Base-by-base conservation (phyloP, 1,139 yeast species). In the Pichia sp. region DNA sequence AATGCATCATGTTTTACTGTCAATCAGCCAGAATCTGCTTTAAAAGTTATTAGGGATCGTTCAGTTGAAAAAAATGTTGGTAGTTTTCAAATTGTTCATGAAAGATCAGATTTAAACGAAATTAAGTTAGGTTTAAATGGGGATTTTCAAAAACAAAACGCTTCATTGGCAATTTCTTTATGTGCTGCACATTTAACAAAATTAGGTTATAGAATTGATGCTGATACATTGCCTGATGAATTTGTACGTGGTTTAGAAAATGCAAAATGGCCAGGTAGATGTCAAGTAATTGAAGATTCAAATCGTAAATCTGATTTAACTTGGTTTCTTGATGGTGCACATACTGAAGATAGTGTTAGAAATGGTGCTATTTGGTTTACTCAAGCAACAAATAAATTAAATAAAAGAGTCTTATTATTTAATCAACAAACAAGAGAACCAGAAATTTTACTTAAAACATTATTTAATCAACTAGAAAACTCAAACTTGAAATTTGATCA, bases 301-400 rank as follows among this genome's bases (percentile, higher is more conserved):
- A 70, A 66, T 44, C 72, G 72, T 14, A 77, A 70, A 45, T 73
- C 73, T 11, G 73, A 71, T 5, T 67, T 85, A 34, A 79, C 79
- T 18, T 93, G 96, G 96, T 83, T 73, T 60, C 72, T 93, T 16
- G 99, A 95, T 69, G 99, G 99, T 42, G 99, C 99, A 0, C 99
- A 95, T 63, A 95, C 99, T 0, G 71, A 79, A 44, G 99, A 93
- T 63, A 87, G 96, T 53, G 80, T 95, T 36, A 74, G 75, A 31
- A 95, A 83, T 18, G 87, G 97, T 0, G 78, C 93, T 0, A 70
- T 70, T 14, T 93, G 99, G 99, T 88, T 86, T 62, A 74, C 72
- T 39, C 62, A 71, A 22, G 69, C 65, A 8, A 58, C 66, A 2
- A 58, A 62, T 45, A 52, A 56, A 16, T 60, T 63, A 22, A 59